Evolutionary conservation across 1,284 basidiomycete species (phyloP).

Genomic region (Naganishia sp.): DNA sequence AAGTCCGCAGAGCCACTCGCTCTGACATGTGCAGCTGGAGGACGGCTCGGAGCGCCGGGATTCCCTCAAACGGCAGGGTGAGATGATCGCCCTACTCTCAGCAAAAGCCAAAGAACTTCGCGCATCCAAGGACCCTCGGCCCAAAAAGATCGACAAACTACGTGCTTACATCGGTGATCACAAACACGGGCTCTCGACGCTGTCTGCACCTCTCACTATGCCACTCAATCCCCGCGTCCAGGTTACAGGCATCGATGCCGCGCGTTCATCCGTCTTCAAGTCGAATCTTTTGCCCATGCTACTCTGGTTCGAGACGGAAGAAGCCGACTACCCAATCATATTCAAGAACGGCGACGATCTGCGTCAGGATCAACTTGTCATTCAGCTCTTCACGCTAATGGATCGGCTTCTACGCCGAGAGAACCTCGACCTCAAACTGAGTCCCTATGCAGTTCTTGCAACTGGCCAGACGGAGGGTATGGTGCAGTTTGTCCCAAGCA

Average conservation of each 20-base stretch:
- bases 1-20: background rate
- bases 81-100: slow-evolving; percentile 79
- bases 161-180: slow-evolving; percentile 77
- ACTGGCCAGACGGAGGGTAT: slow-evolving; percentile 92
- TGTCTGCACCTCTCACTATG: slow-evolving; percentile 72
- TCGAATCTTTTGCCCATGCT: slow-evolving; percentile 92
- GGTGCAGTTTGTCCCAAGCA: slow-evolving; percentile 93
- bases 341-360: slow-evolving; percentile 99
- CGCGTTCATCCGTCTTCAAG: slow-evolving; percentile 95
- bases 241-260: slow-evolving; percentile 80
- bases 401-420: slow-evolving; percentile 90
- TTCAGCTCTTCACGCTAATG: slow-evolving; percentile 97
- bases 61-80: slow-evolving; percentile 77
- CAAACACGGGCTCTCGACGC: slow-evolving; percentile 73
- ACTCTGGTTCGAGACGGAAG: slow-evolving; percentile 75
- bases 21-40: slow-evolving; percentile 27
- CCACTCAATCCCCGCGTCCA: slow-evolving; percentile 83
- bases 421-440: slow-evolving; percentile 89
- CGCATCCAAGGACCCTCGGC: slow-evolving; percentile 84
- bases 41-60: slow-evolving; percentile 76
- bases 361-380: slow-evolving; percentile 94
- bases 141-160: slow-evolving; percentile 96
- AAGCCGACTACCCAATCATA: slow-evolving; percentile 74
- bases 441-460: slow-evolving; percentile 90
- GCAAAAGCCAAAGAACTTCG: slow-evolving; percentile 83